Conservation (phyloP, 768 basidiomycete species). For the Pleurotus citrinopileatus region DNA sequence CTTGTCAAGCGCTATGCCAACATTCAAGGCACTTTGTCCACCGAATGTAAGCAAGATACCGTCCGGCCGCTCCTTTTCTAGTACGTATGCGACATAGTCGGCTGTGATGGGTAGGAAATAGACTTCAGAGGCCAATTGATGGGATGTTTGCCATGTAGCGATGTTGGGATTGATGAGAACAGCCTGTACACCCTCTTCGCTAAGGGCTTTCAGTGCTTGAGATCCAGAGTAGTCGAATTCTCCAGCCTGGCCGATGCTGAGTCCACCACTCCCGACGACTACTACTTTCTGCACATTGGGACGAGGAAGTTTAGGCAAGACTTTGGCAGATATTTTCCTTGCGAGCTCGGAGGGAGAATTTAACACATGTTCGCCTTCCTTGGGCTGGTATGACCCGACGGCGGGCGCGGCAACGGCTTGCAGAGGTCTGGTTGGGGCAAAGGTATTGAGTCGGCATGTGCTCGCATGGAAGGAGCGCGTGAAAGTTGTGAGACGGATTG, state of each 20-base stretch:
- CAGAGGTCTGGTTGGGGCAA: conserved; percentile 48
- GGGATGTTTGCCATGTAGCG: conserved; percentile 99
- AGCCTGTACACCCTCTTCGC: conserved; percentile 91
- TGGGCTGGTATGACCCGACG: conserved; percentile 64
- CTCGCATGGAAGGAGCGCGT: conserved; percentile 53
- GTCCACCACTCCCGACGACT: conserved; percentile 94
- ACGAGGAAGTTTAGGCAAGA: conserved; percentile 87
- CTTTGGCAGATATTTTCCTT: conserved; percentile 88
- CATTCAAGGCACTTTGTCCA: conserved; percentile 96
- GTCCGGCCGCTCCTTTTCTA: conserved; percentile 98
- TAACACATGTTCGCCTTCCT: conserved; percentile 74
- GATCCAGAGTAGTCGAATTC: conserved; percentile 99
- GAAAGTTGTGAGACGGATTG: conserved; percentile 24
- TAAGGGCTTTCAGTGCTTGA: conserved; percentile 96
- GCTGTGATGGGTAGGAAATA: conserved; percentile 96
- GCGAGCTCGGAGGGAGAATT: conserved; percentile 95
- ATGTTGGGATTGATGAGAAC: conserved; percentile 99
- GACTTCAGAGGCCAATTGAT: conserved; percentile 93
- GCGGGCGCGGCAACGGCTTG: conserved; percentile 74
- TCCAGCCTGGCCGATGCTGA: conserved; percentile 97
- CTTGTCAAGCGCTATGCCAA: conserved; percentile 92
- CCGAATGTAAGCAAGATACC: conserved; percentile 97
- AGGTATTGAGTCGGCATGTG: conserved; percentile 29
- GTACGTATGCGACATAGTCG: conserved; percentile 97
- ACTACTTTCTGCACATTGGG: conserved; percentile 94